phyloP scores from a whole-genome alignment of 441 rosid genomes.

The Metrosideros polymorpha region DNA sequence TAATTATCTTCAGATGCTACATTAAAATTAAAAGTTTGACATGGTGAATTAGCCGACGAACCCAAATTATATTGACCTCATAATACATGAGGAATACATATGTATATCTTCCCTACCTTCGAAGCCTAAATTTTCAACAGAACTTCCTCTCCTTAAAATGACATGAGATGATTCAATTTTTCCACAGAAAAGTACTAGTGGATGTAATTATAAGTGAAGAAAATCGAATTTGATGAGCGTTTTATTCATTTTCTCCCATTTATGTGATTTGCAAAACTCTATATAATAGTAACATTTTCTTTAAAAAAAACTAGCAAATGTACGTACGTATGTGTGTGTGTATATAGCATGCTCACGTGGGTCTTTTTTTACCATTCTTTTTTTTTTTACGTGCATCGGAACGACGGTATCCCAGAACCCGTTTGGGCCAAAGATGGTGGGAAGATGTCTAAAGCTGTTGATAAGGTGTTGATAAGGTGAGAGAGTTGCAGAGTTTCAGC shows the following conservation, averaged over 20 bases:
- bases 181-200: neutral
- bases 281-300: too few species aligned
- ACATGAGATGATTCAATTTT: neutral
- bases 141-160: neutral
- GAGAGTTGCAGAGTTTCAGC: neutral
- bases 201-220: neutral
- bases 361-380: too few species aligned
- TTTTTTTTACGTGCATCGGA: too few species aligned
- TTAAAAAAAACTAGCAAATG: too few species aligned
- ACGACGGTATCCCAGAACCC: neutral
- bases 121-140: neutral
- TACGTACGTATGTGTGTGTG: too few species aligned
- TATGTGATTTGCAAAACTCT: neutral
- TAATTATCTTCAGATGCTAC: neutral
- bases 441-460: neutral
- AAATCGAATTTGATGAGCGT: rapidly evolving
- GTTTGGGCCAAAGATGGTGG: neutral
- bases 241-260: neutral
- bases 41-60: neutral
- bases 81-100: neutral
- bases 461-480: too few species aligned
- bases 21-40: neutral
- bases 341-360: too few species aligned
- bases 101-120: neutral
- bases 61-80: neutral